Conservation (phyloP, 2,329 filamentous ascomycete genomes). For the Parafenestella ontariensis region DNA sequence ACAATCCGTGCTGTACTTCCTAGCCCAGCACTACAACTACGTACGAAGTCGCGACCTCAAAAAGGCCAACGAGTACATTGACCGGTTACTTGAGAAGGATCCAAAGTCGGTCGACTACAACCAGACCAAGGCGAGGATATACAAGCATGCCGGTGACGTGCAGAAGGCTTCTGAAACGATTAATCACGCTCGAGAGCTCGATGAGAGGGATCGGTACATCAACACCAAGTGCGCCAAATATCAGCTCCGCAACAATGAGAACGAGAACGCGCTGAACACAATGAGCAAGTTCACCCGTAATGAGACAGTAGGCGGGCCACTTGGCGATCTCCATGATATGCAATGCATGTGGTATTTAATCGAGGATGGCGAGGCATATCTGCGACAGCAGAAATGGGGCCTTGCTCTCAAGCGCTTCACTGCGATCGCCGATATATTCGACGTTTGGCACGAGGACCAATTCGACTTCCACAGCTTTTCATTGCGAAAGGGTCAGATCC, state of each 20-base stretch:
- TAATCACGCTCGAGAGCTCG: constrained; percentile 84
- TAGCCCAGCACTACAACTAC: constrained; percentile 98
- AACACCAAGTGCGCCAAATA: constrained; percentile 99
- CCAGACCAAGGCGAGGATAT: constrained; percentile 94
- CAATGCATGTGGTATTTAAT: constrained; percentile 97
- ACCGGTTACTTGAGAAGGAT: constrained; percentile 80
- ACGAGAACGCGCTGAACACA: constrained; percentile 82
- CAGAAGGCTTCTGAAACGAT: constrained; percentile 84
- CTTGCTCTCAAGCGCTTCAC: constrained; percentile 93
- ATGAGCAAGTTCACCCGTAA: constrained; percentile 95
- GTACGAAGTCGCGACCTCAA: constrained; percentile 80
- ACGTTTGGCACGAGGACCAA: constrained; percentile 97
- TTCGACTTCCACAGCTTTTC: constrained; percentile 99
- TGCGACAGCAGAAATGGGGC: constrained; percentile 80
- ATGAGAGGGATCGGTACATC: constrained; percentile 93
- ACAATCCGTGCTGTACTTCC: constrained; percentile 85
- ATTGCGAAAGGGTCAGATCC: constrained; percentile 92
- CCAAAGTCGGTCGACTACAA: constrained; percentile 87
- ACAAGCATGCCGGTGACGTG: constrained; percentile 85
- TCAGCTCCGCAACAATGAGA: constrained; percentile 89
- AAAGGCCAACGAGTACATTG: constrained; percentile 82
- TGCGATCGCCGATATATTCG: constrained; percentile 88
- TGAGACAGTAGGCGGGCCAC: constrained; percentile 83
- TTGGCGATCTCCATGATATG: constrained; percentile 95
- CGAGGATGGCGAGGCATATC: constrained; percentile 90